phyloP scores from a whole-genome alignment of 192 early-diverging fungal genomes.

The Coemansia sp. region DNA sequence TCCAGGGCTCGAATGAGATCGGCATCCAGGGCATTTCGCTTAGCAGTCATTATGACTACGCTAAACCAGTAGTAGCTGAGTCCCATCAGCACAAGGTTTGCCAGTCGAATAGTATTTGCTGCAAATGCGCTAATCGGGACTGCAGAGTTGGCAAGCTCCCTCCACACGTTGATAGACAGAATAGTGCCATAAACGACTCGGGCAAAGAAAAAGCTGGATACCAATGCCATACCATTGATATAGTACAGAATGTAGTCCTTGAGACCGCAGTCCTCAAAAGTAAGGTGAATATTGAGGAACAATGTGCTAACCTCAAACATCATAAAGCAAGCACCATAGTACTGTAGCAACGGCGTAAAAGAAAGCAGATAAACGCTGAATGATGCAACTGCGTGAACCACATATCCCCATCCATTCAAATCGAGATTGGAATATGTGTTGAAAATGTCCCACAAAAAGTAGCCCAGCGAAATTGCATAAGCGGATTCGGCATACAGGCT shows the following conservation, averaged over 20 bases:
- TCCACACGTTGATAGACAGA: conserved; percentile 63
- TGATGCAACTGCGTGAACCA: conserved; percentile 75
- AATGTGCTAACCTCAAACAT: conserved; percentile 89
- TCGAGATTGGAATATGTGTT: conserved; percentile 66
- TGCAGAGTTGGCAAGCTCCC: conserved; percentile 24
- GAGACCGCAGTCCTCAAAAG: conserved; percentile 72
- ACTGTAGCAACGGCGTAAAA: conserved; percentile 72
- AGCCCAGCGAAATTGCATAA: conserved; percentile 78
- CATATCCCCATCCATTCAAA: conserved; percentile 74
- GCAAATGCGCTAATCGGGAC: conserved; percentile 30
- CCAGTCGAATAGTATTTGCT: conserved; percentile 18
- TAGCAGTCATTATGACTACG: conserved; percentile 42
- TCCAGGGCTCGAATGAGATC: conserved; percentile 43
- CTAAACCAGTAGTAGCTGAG: conserved; percentile 56
- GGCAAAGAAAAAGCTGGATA: conserved; percentile 74
- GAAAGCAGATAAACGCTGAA: conserved; percentile 74
- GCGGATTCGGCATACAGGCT: conserved; percentile 67
- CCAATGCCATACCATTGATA: conserved; percentile 79
- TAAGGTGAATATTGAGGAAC: conserved; percentile 87
- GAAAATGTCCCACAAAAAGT: conserved; percentile 90
- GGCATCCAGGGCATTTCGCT: conserved; percentile 42
- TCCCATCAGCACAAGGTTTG: conserved; percentile 30
- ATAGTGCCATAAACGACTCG: conserved; percentile 77
- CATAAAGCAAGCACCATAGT: conserved; percentile 86
- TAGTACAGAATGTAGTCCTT: conserved; percentile 74